Evolutionary conservation across 768 basidiomycete genomes (phyloP), one percentile per base, ranked within the genome.

Genomic region (Candolleomyces eurysporus): DNA sequence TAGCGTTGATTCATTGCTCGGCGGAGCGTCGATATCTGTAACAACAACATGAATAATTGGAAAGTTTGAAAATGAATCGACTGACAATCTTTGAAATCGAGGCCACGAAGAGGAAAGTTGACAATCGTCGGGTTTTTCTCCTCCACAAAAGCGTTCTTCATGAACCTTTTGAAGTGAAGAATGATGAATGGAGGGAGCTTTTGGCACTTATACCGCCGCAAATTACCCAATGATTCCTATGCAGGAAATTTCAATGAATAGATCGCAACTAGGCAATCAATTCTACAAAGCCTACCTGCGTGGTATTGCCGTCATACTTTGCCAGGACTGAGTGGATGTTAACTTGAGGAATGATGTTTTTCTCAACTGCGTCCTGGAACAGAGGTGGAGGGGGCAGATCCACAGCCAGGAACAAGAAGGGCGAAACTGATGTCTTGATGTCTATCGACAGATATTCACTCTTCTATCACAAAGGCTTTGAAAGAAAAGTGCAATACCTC

Each of bases 101-200:
- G 83, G 4, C 96, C 96, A 61, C 91, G 85, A 26, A 98, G 79
- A 3, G 96, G 96, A 69, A 97, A 99, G 71, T 96, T 99, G 66
- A 99, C 92, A 63, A 99, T 96, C 1, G 97, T 99, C 8, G 96
- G 96, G 69, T 99, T 99, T 76, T 97, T 97, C 74, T 99, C 97
- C 73, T 98, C 96, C 6, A 98, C 95, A 68, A 98, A 98, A 57
- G 82, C 82, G 72, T 98, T 99, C 73, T 92, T 97, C 22, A 93
- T 95, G 76, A 98, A 99, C 43, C 97, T 87, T 73, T 96, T 98
- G 82, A 90, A 96, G 72, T 96, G 92, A 19, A 98, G 79, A 68
- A 98, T 91, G 68, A 99, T 88, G 71, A 97, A 98, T 54, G 83
- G 92, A 43, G 97, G 97, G 62, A 99, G 78, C 42, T 83, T 81